Evolutionary conservation across 2,329 filamentous ascomycete genomes (phyloP).

Genomic region (Macrophomina phaseolina): DNA sequence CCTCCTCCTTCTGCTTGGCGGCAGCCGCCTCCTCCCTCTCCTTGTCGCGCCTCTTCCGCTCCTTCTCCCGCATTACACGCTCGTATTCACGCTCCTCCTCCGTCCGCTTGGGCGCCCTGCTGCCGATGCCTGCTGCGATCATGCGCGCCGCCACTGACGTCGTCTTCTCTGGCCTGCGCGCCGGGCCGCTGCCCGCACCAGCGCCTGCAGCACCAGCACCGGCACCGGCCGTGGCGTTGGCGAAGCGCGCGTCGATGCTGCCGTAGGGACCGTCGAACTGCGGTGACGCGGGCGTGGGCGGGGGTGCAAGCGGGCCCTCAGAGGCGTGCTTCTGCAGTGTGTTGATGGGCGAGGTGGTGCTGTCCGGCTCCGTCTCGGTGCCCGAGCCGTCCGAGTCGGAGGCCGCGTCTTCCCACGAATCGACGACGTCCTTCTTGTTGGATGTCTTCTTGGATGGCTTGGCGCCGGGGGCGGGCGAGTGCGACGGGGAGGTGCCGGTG

Average conservation of each 20-base stretch:
- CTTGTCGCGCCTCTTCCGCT: slow-evolving; percentile 75
- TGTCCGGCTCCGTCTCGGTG: slow-evolving; percentile 34
- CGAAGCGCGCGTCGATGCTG: slow-evolving; percentile 17
- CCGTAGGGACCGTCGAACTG: slow-evolving; percentile 29
- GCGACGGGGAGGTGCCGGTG: slow-evolving; percentile 32
- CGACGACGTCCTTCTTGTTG: slow-evolving; percentile 54
- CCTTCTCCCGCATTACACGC: slow-evolving; percentile 79
- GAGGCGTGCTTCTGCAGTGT: slow-evolving; percentile 34
- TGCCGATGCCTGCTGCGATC: slow-evolving; percentile 86
- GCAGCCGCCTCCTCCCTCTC: slow-evolving; percentile 70
- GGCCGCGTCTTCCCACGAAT: slow-evolving; percentile 80
- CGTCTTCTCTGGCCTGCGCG: slow-evolving; percentile 80
- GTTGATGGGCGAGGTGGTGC: slow-evolving; percentile 35
- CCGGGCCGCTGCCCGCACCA: slow-evolving; percentile 30
- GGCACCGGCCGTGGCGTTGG: slow-evolving; percentile 6
- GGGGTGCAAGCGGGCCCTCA: slow-evolving; percentile 36
- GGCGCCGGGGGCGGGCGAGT: slow-evolving; percentile 34
- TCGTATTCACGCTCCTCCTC: slow-evolving; percentile 92
- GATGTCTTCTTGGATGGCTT: slow-evolving; percentile 41
- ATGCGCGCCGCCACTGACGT: slow-evolving; percentile 87
- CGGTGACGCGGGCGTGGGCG: slow-evolving; percentile 44
- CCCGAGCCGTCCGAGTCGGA: slow-evolving; percentile 29
- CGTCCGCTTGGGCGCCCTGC: slow-evolving; percentile 79
- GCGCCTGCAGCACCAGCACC: slow-evolving; percentile 32
- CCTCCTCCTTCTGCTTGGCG: slow-evolving; percentile 69